Percentiles rank a stretch among this genome's conserved stretches.
Conservation (phyloP, 2,329 filamentous ascomycete genomes). For the Colletotrichum phormii region DNA sequence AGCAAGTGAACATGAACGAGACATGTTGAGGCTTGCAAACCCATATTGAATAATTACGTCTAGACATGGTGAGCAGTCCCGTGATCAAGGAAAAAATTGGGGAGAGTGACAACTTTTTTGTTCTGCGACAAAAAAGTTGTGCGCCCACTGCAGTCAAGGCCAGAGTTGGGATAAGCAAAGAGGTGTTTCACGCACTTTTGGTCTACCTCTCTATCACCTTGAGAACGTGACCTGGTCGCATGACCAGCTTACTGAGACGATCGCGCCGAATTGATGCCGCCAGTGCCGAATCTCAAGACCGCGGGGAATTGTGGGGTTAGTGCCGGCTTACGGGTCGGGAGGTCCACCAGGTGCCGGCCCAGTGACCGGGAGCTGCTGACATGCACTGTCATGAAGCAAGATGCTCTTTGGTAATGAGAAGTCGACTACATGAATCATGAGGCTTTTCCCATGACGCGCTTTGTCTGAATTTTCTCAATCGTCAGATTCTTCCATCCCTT, state of each 20-base stretch:
- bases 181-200: not conserved
- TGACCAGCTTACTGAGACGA: slow-evolving; percentile 15
- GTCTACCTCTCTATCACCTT: not conserved
- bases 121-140: too few species aligned
- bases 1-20: not conserved
- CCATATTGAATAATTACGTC: not conserved
- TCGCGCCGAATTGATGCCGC: slow-evolving; percentile 25
- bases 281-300: slow-evolving; percentile 20
- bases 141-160: too few species aligned
- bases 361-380: slow-evolving; percentile 33
- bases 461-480: not conserved
- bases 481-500: not conserved
- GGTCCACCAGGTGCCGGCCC: slow-evolving; percentile 27
- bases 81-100: not conserved
- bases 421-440: slow-evolving; percentile 6
- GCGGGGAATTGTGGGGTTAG: slow-evolving; percentile 30
- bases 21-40: not conserved
- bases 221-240: slow-evolving; percentile 24
- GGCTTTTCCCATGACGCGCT: slow-evolving; percentile 8
- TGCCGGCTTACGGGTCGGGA: slow-evolving; percentile 24
- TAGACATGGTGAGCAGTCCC: not conserved
- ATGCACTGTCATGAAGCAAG: slow-evolving; percentile 1
- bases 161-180: not conserved
- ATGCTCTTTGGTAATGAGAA: not conserved
- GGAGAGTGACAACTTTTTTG: too few species aligned